These are phyloP conservation scores for Naematelia encephala DNA, from an alignment of 768 basidiomycete genomes.

Conservation along the genomic window DNA sequence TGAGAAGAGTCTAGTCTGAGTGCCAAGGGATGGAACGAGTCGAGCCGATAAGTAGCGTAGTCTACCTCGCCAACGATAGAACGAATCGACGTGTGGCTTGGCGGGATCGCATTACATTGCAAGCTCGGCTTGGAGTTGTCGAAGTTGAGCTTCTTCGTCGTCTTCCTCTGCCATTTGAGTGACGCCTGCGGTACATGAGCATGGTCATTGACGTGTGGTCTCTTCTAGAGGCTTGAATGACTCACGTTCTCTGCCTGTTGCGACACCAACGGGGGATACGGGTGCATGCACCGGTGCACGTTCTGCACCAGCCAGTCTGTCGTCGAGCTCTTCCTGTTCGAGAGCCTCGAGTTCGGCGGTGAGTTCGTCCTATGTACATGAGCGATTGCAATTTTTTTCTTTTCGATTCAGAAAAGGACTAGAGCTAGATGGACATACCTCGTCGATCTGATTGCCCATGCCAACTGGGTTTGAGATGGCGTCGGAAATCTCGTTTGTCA, in stretches of 20 bases:
- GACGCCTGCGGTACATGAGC: slow-evolving; percentile 19
- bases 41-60: background rate
- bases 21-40: background rate
- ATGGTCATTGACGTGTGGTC: no score
- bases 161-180: slow-evolving; percentile 62
- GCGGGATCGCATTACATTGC: no score
- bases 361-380: slow-evolving; percentile 64
- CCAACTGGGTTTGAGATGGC: slow-evolving; percentile 72
- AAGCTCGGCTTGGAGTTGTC: slow-evolving; percentile 71
- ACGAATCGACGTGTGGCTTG: no score
- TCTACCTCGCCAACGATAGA: no score
- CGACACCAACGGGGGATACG: slow-evolving; percentile 31
- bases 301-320: slow-evolving; percentile 78
- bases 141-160: slow-evolving; percentile 87
- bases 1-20: background rate
- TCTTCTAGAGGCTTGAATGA: background rate
- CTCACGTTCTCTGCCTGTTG: slow-evolving; percentile 34
- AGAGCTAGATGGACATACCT: slow-evolving; percentile 66
- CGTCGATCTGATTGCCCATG: slow-evolving; percentile 63
- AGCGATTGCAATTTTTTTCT: background rate
- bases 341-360: slow-evolving; percentile 75
- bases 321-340: slow-evolving; percentile 83
- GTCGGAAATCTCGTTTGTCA: slow-evolving; percentile 88
- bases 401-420: no score
- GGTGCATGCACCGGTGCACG: slow-evolving; percentile 84